Evolutionary conservation across 176 grass and related monocot species (phyloP).

Genomic region (Zoysia pacifica): DNA sequence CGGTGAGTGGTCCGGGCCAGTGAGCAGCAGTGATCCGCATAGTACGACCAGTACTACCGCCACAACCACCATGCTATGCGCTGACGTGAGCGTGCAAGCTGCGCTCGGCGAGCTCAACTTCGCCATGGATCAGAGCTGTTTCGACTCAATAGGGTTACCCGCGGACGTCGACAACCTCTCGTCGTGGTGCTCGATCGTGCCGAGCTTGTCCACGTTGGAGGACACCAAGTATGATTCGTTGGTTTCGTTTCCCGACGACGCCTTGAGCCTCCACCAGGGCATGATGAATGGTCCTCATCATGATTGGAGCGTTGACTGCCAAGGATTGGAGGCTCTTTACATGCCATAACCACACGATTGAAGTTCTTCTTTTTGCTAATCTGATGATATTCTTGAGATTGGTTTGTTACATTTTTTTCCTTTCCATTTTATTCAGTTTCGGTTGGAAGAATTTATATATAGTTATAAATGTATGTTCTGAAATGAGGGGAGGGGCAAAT

Average conservation of each 20-base stretch:
- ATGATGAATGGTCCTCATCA: constrained; percentile 29
- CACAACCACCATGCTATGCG: constrained; percentile 44
- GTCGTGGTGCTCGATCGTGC: constrained; percentile 50
- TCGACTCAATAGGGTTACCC: constrained; percentile 48
- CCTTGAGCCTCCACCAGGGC: constrained; percentile 36
- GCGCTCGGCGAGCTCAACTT: constrained; percentile 52
- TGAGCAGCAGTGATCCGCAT: constrained; percentile 31
- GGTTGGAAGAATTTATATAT: constrained; percentile 36
- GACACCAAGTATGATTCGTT: no score
- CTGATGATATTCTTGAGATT: constrained; percentile 36
- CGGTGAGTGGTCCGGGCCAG: constrained; percentile 48
- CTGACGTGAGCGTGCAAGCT: constrained; percentile 44
- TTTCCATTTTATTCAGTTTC: constrained; percentile 29
- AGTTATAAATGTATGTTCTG: constrained; percentile 34
- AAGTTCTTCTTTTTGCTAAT: constrained; percentile 3
- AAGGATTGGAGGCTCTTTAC: constrained; percentile 64
- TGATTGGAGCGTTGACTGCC: constrained; percentile 66
- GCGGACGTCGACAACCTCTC: constrained; percentile 44
- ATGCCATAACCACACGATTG: constrained; percentile 43
- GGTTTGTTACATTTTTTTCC: constrained; percentile 1
- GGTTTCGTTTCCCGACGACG: constrained; percentile 7
- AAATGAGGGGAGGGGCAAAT: constrained; percentile 11
- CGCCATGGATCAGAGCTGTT: constrained; percentile 57
- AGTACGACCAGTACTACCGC: constrained; percentile 27
- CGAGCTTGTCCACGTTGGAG: constrained; percentile 47